phyloP scores from a whole-genome alignment of 352 stramenopile genomes.

The Elongisporangium prolatum region DNA sequence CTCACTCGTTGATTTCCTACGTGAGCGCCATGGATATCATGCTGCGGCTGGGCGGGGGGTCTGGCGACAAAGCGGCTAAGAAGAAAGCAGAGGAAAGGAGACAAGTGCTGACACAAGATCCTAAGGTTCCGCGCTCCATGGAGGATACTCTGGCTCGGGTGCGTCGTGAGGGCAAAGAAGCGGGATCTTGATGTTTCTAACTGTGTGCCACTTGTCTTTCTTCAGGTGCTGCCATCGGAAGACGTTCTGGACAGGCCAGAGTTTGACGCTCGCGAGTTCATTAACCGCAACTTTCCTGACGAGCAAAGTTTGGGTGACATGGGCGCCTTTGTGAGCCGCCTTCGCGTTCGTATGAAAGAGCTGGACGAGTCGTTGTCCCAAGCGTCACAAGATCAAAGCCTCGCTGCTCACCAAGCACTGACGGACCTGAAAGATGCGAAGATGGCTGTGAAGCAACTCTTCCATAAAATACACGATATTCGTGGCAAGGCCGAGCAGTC shows the following conservation, averaged over 20 bases:
- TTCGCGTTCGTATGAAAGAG: constrained; percentile 74
- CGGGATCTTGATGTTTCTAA: neutral
- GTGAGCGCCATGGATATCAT: neutral
- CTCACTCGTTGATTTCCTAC: neutral
- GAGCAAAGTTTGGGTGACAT: constrained; percentile 78
- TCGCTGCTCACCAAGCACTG: constrained; percentile 72
- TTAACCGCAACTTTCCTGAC: constrained; percentile 92
- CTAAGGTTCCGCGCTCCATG: constrained; percentile 45
- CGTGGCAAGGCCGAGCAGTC: constrained; percentile 92
- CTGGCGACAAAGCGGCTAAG: neutral
- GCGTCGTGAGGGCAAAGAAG: neutral
- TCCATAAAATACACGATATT: constrained; percentile 92
- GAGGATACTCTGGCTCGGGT: constrained; percentile 55
- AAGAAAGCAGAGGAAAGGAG: neutral
- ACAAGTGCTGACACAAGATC: neutral
- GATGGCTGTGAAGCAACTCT: constrained; percentile 84
- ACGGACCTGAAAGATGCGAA: constrained; percentile 83
- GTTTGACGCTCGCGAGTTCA: constrained; percentile 90
- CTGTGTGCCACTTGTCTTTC: neutral
- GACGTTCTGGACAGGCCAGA: constrained; percentile 84
- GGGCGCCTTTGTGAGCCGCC: constrained; percentile 77
- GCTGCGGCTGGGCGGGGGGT: neutral
- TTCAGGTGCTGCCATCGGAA: constrained; percentile 68
- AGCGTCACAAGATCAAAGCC: constrained; percentile 72
- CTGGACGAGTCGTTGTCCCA: constrained; percentile 77